Evolutionary conservation across 2,329 filamentous ascomycete species (phyloP).

Genomic region (Microdochium nivale): DNA sequence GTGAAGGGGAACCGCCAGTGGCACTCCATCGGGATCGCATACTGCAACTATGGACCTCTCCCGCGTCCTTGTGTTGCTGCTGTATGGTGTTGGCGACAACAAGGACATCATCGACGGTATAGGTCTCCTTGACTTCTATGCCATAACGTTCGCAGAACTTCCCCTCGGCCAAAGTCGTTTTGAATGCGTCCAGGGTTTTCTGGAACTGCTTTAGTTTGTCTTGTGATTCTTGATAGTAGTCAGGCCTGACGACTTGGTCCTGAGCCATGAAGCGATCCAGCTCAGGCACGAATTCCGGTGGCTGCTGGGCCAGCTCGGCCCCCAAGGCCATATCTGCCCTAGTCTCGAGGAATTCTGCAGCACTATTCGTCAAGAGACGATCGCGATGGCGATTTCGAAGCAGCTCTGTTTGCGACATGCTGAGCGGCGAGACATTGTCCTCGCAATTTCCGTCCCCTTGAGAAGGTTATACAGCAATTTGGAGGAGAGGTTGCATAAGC

Average conservation of each 20-base stretch:
- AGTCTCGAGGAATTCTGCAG: background rate
- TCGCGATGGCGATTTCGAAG: background rate
- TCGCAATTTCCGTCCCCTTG: background rate
- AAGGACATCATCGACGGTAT: background rate
- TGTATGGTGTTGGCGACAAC: background rate
- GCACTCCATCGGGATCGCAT: background rate
- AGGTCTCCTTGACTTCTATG: background rate
- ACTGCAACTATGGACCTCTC: background rate
- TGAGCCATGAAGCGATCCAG: background rate
- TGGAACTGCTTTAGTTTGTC: background rate
- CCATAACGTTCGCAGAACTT: background rate
- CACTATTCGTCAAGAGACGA: background rate
- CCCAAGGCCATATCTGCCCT: background rate
- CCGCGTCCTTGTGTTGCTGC: background rate
- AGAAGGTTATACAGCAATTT: no score
- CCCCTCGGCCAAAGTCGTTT: background rate
- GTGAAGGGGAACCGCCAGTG: background rate
- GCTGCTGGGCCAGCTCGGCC: background rate
- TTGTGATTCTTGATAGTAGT: background rate
- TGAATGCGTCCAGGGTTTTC: background rate
- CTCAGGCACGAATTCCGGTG: background rate
- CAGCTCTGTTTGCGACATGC: background rate
- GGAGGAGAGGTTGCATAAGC: no score
- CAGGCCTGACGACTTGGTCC: background rate
- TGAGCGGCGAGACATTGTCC: background rate